phyloP scores from a whole-genome alignment of 345 rosid species.

The Corchorus olitorius region DNA sequence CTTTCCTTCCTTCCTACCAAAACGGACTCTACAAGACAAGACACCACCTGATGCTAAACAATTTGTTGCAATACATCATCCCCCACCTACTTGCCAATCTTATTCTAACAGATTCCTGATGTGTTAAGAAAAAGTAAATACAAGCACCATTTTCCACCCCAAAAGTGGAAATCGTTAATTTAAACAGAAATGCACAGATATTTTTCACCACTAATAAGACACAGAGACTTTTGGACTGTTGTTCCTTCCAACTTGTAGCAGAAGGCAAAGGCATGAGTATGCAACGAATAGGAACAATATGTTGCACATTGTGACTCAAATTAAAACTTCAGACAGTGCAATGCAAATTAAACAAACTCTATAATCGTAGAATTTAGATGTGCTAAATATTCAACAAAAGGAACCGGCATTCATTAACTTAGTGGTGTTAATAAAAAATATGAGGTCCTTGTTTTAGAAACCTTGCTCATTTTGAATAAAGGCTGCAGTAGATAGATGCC shows the following conservation, averaged over 20 bases:
- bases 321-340: background rate
- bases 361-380: background rate
- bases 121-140: too few species aligned
- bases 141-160: too few species aligned
- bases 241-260: background rate
- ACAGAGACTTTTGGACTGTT: too few species aligned
- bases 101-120: too few species aligned
- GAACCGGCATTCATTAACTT: constrained; percentile 2
- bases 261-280: background rate
- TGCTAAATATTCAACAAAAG: background rate
- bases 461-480: background rate
- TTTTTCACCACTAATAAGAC: too few species aligned
- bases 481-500: constrained; percentile 1
- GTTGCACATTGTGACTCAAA: background rate
- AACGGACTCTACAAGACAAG: too few species aligned
- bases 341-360: background rate
- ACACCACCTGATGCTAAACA: too few species aligned
- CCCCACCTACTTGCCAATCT: too few species aligned
- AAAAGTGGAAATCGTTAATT: too few species aligned
- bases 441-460: background rate
- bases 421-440: background rate
- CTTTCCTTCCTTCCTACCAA: too few species aligned
- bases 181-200: too few species aligned
- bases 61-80: too few species aligned
- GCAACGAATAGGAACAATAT: background rate